Percentiles rank a stretch among this genome's conserved stretches.
Conservation (phyloP, 2,329 filamentous ascomycete species). For the Capronia americana region DNA sequence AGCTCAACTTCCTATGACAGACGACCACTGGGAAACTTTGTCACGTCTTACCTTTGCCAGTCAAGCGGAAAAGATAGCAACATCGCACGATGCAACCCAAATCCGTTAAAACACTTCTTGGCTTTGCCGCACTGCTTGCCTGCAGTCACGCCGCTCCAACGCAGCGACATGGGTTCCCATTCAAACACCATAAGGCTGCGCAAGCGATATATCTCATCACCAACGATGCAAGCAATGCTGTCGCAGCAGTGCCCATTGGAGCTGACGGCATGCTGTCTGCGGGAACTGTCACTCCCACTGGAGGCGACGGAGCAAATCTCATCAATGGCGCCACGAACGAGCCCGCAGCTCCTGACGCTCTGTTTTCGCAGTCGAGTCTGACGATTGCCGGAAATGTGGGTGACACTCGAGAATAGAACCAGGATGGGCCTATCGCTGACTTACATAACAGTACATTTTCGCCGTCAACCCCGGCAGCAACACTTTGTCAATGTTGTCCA, state of each 20-base stretch:
- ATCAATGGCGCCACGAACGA: constrained; percentile 49
- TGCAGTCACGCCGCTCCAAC: background rate
- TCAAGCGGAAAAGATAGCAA: no score
- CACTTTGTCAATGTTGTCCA: constrained; percentile 48
- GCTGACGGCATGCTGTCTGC: constrained; percentile 55
- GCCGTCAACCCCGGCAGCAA: constrained; percentile 50
- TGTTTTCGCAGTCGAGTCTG: constrained; percentile 60
- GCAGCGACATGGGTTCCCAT: background rate
- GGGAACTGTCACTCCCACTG: constrained; percentile 54
- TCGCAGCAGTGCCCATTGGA: constrained; percentile 59
- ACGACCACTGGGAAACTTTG: background rate
- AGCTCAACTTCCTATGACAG: background rate
- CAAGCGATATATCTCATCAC: constrained; percentile 63
- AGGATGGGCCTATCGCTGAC: constrained; percentile 6
- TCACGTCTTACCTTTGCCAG: background rate
- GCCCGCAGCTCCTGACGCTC: constrained; percentile 56
- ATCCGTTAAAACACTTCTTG: background rate
- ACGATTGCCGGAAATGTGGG: constrained; percentile 59
- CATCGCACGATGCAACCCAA: constrained; percentile 1
- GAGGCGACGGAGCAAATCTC: constrained; percentile 54
- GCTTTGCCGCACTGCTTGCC: constrained; percentile 1
- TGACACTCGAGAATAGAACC: background rate
- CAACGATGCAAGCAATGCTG: constrained; percentile 58
- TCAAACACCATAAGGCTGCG: background rate
- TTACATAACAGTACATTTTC: constrained; percentile 36